Evolutionary conservation across 2,329 filamentous ascomycete species (phyloP).

Genomic region (Colletotrichum coccodes): DNA sequence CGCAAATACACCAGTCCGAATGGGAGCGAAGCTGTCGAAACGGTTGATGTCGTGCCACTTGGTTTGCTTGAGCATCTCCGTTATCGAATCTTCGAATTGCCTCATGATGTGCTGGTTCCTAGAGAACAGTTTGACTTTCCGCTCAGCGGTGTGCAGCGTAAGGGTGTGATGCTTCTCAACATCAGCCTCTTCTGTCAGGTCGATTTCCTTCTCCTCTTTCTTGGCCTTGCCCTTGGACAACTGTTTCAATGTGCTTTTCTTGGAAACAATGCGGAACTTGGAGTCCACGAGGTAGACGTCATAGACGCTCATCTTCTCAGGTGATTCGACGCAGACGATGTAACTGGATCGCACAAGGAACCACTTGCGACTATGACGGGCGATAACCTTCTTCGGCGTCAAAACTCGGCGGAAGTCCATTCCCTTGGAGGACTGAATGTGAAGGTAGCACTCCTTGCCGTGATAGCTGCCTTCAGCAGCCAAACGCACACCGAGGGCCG

Average conservation of each 20-base stretch:
- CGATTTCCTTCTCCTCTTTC: constrained; percentile 63
- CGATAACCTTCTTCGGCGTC: constrained; percentile 81
- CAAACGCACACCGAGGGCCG: constrained; percentile 90
- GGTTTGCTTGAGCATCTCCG: constrained; percentile 84
- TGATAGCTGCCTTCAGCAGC: constrained; percentile 97
- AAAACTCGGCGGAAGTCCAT: constrained; percentile 86
- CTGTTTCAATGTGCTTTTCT: constrained; percentile 67
- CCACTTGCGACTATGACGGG: constrained; percentile 92
- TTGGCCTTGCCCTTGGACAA: constrained; percentile 57
- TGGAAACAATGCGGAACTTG: constrained; percentile 84
- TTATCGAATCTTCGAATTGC: constrained; percentile 94
- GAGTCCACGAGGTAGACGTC: constrained; percentile 98
- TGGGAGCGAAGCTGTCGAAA: constrained; percentile 93
- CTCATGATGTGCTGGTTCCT: constrained; percentile 88
- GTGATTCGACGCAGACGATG: constrained; percentile 97
- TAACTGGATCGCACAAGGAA: constrained; percentile 98
- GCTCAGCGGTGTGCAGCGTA: constrained; percentile 89
- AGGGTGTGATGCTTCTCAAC: constrained; percentile 80
- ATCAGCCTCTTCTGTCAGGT: constrained; percentile 49
- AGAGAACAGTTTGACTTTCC: constrained; percentile 90
- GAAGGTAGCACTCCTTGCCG: constrained; percentile 93
- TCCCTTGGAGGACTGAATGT: constrained; percentile 91
- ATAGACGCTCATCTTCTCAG: constrained; percentile 98
- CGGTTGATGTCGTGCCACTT: constrained; percentile 86
- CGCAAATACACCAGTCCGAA: constrained; percentile 86